Conservation (phyloP, 371 early-diverging fungal genomes). For the Apophysomyces variabilis region DNA sequence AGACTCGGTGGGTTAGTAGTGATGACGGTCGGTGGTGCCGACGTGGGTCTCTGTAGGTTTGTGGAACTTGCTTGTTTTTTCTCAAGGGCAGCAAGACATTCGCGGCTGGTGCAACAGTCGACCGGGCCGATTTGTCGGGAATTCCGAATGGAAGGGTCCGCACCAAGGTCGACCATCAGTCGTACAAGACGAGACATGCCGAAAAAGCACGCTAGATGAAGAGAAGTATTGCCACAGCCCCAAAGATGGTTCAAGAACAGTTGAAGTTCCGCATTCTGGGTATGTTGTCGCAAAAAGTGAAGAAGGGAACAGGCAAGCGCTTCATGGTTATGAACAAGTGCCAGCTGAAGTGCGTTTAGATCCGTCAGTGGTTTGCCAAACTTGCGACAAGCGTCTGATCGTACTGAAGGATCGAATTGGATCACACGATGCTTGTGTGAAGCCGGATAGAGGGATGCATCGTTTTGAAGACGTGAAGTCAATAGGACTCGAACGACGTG, state of each 20-base stretch:
- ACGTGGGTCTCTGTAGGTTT: conserved; percentile 12
- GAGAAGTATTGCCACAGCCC: conserved; percentile 38
- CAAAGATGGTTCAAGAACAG: conserved; percentile 39
- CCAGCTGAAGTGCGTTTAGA: conserved; percentile 28
- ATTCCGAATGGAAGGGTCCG: conserved; percentile 36
- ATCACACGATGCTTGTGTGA: conserved; percentile 32
- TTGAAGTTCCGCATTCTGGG: conserved; percentile 22
- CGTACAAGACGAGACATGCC: conserved; percentile 45
- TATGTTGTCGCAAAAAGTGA: conserved; percentile 14
- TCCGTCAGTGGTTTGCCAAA: conserved; percentile 28
- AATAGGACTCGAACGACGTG: conserved; percentile 36
- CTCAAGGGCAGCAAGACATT: conserved; percentile 25
- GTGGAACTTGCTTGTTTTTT: background rate
- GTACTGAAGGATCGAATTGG: conserved; percentile 22
- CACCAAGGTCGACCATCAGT: conserved; percentile 43
- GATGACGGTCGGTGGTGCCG: conserved; percentile 3
- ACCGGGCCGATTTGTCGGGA: conserved; percentile 36
- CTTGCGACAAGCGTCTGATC: conserved; percentile 28
- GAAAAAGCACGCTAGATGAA: conserved; percentile 48
- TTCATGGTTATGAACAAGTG: conserved; percentile 12
- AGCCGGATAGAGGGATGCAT: conserved; percentile 32
- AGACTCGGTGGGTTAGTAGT: background rate
- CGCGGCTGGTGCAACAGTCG: conserved; percentile 37
- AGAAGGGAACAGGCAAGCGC: conserved; percentile 10
- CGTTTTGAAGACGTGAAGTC: conserved; percentile 33